Evolutionary conservation across 2,329 filamentous ascomycete genomes (phyloP).

Genomic region (Alternaria arbusti): DNA sequence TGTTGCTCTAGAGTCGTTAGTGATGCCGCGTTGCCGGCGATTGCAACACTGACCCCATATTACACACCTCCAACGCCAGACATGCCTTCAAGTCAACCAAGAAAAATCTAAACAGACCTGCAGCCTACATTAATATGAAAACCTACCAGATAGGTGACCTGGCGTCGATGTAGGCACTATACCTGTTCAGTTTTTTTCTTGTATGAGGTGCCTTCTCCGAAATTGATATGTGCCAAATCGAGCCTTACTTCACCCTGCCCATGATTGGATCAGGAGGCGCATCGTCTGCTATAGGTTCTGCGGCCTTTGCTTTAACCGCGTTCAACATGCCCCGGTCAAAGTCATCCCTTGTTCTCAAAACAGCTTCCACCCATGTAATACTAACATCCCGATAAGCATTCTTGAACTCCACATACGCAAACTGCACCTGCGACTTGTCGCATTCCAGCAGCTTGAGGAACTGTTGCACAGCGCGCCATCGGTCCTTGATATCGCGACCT

Average conservation of each 20-base stretch:
- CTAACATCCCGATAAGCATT: conserved; percentile 89
- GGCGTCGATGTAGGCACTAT: too few relatives aligned
- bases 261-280: conserved; percentile 84
- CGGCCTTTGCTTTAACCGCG: conserved; percentile 85
- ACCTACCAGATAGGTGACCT: too few relatives aligned
- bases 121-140: too few relatives aligned
- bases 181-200: too few relatives aligned
- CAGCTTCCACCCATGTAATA: conserved; percentile 93
- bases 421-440: conserved; percentile 74
- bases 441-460: conserved; percentile 79
- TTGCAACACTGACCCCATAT: conserved; percentile 1
- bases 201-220: neutral
- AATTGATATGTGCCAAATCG: neutral
- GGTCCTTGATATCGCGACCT: conserved; percentile 77
- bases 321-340: conserved; percentile 92
- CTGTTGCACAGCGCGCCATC: conserved; percentile 88
- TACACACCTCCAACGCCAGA: conserved; percentile 7
- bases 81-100: neutral
- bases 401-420: conserved; percentile 86
- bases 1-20: conserved; percentile 5
- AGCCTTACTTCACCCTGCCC: conserved; percentile 78
- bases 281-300: conserved; percentile 79
- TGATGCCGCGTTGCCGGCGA: neutral
- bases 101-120: too few relatives aligned
- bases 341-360: conserved; percentile 85